Evolutionary conservation across 352 stramenopile genomes (phyloP).

Genomic region (Phytophthora citricola): DNA sequence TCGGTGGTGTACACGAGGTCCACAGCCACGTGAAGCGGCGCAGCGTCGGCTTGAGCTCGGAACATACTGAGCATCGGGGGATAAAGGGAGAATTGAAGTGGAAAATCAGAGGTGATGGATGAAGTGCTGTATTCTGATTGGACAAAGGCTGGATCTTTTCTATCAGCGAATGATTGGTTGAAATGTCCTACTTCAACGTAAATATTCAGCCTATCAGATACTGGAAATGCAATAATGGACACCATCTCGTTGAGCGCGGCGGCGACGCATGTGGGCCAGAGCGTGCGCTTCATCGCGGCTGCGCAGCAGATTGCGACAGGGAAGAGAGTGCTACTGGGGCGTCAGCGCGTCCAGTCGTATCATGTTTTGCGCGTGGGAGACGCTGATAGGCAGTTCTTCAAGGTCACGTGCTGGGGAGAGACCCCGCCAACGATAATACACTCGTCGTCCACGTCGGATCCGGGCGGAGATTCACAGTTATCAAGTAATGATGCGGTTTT

Average conservation of each 20-base stretch:
- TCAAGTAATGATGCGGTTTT: conserved; percentile 37
- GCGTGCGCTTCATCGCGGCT: conserved; percentile 51
- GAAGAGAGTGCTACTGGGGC: conserved; percentile 39
- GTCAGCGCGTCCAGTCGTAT: conserved; percentile 41
- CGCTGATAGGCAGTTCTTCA: conserved; percentile 55
- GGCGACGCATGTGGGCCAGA: conserved; percentile 29
- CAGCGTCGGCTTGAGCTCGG: conserved; percentile 5
- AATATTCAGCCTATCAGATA: conserved; percentile 15
- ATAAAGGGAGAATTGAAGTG: conserved; percentile 26
- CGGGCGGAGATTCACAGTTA: conserved; percentile 21
- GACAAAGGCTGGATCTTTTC: conserved; percentile 19
- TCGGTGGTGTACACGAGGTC: conserved; percentile 47
- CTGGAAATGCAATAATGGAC: conserved; percentile 5
- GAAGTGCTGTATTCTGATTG: conserved; percentile 21
- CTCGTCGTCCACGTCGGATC: not conserved
- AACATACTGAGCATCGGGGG: conserved; percentile 21
- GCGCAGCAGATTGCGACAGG: conserved; percentile 54
- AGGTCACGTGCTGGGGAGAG: conserved; percentile 63
- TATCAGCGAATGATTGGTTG: conserved; percentile 15
- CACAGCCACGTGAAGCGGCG: conserved; percentile 25
- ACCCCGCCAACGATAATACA: conserved; percentile 44
- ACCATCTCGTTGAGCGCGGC: conserved; percentile 35
- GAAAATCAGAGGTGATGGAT: conserved; percentile 31
- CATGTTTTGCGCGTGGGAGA: conserved; percentile 62
- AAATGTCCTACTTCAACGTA: conserved; percentile 29